Conservation (phyloP, 129 eudicot species). For the Flaveria robusta region DNA sequence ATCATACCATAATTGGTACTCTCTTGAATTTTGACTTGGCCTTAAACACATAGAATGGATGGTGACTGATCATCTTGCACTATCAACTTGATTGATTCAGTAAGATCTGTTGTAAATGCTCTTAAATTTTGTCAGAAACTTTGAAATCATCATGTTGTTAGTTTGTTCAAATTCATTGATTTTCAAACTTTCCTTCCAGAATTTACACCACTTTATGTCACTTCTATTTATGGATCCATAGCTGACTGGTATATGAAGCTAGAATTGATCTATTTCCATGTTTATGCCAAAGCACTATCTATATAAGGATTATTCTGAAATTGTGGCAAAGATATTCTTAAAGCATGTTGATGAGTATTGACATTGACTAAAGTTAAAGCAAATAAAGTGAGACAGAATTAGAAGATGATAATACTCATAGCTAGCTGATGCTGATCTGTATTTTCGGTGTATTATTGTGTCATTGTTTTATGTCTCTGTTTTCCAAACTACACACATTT, state of each 20-base stretch:
- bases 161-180: neutral
- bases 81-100: neutral
- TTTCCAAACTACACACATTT: conserved; percentile 27
- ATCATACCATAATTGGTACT: too few relatives aligned
- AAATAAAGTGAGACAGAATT: conserved; percentile 16
- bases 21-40: neutral
- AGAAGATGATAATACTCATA: conserved; percentile 7
- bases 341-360: neutral
- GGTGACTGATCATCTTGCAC: neutral
- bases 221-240: conserved; percentile 4
- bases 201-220: neutral
- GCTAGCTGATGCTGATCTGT: conserved; percentile 3
- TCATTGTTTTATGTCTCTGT: conserved; percentile 17
- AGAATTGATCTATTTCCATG: conserved; percentile 18
- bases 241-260: conserved; percentile 1
- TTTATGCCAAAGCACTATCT: neutral
- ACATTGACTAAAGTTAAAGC: conserved; percentile 13
- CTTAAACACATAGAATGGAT: neutral
- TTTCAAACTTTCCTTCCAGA: neutral
- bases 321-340: neutral
- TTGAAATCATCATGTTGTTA: neutral
- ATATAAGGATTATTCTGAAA: neutral
- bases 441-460: conserved; percentile 41
- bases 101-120: neutral
- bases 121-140: neutral